Percentiles rank a stretch among this genome's conserved stretches.
These are phyloP conservation scores for Schizonepeta tenuifolia DNA, from an alignment of 257 asterid species.

Conservation along the genomic window DNA sequence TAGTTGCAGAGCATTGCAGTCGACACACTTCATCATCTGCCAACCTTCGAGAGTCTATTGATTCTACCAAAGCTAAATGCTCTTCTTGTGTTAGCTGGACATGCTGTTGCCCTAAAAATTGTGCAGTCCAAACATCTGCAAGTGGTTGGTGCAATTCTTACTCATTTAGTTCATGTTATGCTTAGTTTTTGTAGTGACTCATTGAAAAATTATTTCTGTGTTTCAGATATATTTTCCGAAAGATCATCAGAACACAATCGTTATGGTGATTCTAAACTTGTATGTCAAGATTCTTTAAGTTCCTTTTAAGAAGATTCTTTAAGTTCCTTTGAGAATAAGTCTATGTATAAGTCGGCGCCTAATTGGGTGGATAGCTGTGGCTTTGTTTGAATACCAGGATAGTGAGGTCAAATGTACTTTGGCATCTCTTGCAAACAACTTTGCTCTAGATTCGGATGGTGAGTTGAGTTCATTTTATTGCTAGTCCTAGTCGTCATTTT, in stretches of 20 bases:
- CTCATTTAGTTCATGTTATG: not conserved
- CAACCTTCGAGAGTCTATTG: slow-evolving; percentile 36
- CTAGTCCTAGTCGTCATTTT: not conserved
- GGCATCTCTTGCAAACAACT: slow-evolving; percentile 32
- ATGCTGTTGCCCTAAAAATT: slow-evolving; percentile 44
- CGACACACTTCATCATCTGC: slow-evolving; percentile 37
- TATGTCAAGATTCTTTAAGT: slow-evolving; percentile 38
- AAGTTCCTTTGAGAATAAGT: slow-evolving; percentile 25
- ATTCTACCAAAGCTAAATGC: slow-evolving; percentile 43
- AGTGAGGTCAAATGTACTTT: slow-evolving; percentile 38
- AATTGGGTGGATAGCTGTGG: slow-evolving; percentile 17
- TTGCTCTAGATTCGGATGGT: slow-evolving; percentile 55
- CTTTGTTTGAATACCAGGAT: slow-evolving; percentile 41
- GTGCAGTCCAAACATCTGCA: slow-evolving; percentile 37
- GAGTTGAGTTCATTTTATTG: slow-evolving; percentile 46
- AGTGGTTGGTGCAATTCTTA: slow-evolving; percentile 51
- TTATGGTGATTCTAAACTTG: slow-evolving; percentile 43
- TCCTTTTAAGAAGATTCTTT: slow-evolving; percentile 17
- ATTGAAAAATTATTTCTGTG: slow-evolving; percentile 1
- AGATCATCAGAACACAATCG: slow-evolving; percentile 38
- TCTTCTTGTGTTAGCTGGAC: slow-evolving; percentile 35
- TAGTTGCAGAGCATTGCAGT: slow-evolving; percentile 43
- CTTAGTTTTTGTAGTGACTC: slow-evolving; percentile 5
- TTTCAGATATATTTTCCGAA: slow-evolving; percentile 49
- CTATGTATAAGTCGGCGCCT: slow-evolving; percentile 13